Conservation (phyloP, 1,284 basidiomycete genomes). For the Pterulicium gracile region DNA sequence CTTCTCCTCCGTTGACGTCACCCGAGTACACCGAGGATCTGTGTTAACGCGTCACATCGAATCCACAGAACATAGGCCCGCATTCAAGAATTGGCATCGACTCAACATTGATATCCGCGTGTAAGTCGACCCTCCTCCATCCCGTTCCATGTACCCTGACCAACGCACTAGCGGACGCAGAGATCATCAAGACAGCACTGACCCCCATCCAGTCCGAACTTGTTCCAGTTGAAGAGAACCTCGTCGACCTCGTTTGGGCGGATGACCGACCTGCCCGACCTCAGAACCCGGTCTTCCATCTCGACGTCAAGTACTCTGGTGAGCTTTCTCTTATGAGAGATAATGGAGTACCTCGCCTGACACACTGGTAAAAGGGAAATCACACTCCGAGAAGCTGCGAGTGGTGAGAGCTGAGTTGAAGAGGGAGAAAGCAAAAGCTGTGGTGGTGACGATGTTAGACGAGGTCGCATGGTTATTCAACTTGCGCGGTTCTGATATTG, state of each 20-base stretch:
- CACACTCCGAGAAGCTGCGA: constrained; percentile 57
- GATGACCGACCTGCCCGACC: constrained; percentile 61
- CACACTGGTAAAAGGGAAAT: constrained; percentile 37
- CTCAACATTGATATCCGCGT: constrained; percentile 61
- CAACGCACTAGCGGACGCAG: constrained; percentile 40
- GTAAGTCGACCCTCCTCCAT: constrained; percentile 23
- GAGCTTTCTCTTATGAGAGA: background rate
- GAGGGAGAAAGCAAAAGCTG: constrained; percentile 55
- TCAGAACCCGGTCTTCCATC: constrained; percentile 56
- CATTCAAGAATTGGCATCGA: constrained; percentile 73
- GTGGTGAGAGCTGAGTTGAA: constrained; percentile 52
- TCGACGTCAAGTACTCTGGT: constrained; percentile 65
- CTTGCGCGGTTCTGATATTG: constrained; percentile 86
- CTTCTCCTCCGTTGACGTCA: background rate
- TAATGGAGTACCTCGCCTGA: constrained; percentile 13
- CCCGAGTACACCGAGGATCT: constrained; percentile 5
- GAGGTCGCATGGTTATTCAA: constrained; percentile 95
- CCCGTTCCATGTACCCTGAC: constrained; percentile 7
- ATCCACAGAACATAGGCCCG: constrained; percentile 58
- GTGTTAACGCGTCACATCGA: constrained; percentile 1
- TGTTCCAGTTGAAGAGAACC: constrained; percentile 58
- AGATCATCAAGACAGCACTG: constrained; percentile 43
- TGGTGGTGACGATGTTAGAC: constrained; percentile 77
- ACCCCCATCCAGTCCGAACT: constrained; percentile 42
- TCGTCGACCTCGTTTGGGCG: constrained; percentile 80